Conservation (phyloP, 148 eudicot genomes). For the Heliosperma pusillum region DNA sequence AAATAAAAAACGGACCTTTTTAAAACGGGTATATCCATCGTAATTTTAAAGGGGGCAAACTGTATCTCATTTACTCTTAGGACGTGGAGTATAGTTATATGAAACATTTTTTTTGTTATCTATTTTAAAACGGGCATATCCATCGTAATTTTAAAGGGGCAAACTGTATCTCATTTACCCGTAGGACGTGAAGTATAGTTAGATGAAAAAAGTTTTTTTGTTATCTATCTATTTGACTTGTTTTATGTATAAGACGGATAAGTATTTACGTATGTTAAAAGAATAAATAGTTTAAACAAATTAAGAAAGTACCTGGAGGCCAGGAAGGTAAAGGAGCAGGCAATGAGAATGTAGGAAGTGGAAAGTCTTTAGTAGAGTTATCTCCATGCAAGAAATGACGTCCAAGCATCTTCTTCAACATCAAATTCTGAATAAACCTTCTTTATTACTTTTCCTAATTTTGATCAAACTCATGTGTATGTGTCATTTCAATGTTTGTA, state of each 20-base stretch:
- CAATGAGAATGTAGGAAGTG: constrained; percentile 47
- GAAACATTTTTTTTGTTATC: too few species aligned
- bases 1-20: too few species aligned
- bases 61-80: too few species aligned
- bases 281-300: neutral
- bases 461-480: constrained; percentile 24
- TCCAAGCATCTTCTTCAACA: constrained; percentile 33
- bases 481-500: neutral
- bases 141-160: too few species aligned
- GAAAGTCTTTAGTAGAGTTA: constrained; percentile 20
- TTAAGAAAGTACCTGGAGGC: constrained; percentile 56
- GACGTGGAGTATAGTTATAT: too few species aligned
- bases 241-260: too few species aligned
- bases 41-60: too few species aligned
- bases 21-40: too few species aligned
- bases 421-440: neutral
- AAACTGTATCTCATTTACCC: too few species aligned
- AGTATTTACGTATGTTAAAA: neutral
- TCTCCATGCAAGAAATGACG: constrained; percentile 37
- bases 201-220: too few species aligned
- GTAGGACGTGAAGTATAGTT: too few species aligned
- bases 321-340: constrained; percentile 74
- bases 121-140: too few species aligned
- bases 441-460: constrained; percentile 1
- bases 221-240: neutral